Evolutionary conservation across 1,284 basidiomycete species (phyloP).

Genomic region (Neonothopanus nambi): DNA sequence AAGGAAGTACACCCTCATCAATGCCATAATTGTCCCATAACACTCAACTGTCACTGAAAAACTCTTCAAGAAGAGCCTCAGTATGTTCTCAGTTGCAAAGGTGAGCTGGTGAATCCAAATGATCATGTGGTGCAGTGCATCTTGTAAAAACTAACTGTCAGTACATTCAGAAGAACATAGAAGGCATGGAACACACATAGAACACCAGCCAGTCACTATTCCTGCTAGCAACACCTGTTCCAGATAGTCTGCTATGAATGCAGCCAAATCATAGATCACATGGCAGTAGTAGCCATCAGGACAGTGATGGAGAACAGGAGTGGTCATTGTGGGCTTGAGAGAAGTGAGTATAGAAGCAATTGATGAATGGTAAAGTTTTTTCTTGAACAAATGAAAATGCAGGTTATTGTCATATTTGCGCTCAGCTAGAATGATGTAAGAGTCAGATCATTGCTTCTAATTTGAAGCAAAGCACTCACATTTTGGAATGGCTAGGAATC

Average conservation of each 20-base stretch:
- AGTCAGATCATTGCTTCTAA: not conserved
- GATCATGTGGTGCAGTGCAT: conserved; percentile 11
- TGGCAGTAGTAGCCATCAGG: conserved; percentile 19
- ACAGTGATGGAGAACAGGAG: conserved; percentile 13
- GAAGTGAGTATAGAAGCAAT: conserved; percentile 12
- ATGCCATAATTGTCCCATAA: conserved; percentile 29
- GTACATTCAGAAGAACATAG: not conserved
- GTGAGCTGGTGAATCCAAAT: conserved; percentile 15
- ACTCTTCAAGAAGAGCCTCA: conserved; percentile 10
- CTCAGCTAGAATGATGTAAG: conserved; percentile 16
- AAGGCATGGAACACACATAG: conserved; percentile 13
- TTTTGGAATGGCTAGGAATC: conserved; percentile 25
- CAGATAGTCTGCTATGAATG: conserved; percentile 21
- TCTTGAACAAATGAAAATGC: conserved; percentile 20
- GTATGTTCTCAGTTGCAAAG: conserved; percentile 14
- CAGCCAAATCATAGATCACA: conserved; percentile 15
- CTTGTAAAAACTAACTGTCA: conserved; percentile 18
- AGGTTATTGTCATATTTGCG: conserved; percentile 18
- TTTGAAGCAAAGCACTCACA: conserved; percentile 15
- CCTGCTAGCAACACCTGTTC: conserved; percentile 16
- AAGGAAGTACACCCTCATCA: conserved; percentile 17
- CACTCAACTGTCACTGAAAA: conserved; percentile 4
- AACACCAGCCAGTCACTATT: conserved; percentile 19
- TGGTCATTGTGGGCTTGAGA: conserved; percentile 14
- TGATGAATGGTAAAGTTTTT: conserved; percentile 17